A percentile compares a stretch with the other conserved stretches of the same genome.
phyloP scores from a whole-genome alignment of 352 stramenopile species.

The Phytophthora sp. region DNA sequence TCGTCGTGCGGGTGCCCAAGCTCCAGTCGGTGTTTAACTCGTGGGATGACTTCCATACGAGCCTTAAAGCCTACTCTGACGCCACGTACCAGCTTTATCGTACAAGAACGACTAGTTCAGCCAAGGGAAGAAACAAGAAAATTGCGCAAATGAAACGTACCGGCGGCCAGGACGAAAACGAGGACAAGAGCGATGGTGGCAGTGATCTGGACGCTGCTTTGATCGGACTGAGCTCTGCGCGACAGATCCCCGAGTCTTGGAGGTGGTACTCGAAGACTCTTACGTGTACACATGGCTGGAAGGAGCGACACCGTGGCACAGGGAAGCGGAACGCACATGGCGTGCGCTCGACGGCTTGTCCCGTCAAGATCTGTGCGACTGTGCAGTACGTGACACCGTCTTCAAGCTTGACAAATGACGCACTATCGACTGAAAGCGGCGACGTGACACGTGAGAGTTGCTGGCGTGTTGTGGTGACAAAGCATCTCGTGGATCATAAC shows the following conservation, averaged over 20 bases:
- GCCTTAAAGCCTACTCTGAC: constrained; percentile 66
- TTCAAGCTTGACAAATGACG: not conserved
- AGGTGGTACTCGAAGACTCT: constrained; percentile 86
- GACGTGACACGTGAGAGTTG: constrained; percentile 10
- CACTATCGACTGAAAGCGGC: not conserved
- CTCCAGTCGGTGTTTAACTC: constrained; percentile 60
- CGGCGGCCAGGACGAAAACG: constrained; percentile 37
- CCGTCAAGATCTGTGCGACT: constrained; percentile 82
- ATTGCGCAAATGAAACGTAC: constrained; percentile 55
- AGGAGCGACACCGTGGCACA: constrained; percentile 67
- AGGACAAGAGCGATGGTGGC: constrained; percentile 40
- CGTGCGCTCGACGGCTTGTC: constrained; percentile 70
- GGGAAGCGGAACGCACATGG: constrained; percentile 71
- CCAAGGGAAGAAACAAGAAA: constrained; percentile 72
- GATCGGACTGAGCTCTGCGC: constrained; percentile 21
- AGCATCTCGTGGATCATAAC: constrained; percentile 80
- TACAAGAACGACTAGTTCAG: constrained; percentile 77
- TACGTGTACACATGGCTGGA: constrained; percentile 85
- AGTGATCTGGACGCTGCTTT: constrained; percentile 22
- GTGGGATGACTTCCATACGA: constrained; percentile 75
- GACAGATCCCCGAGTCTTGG: constrained; percentile 68
- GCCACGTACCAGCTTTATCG: constrained; percentile 77
- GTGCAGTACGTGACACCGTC: constrained; percentile 56
- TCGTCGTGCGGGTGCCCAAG: constrained; percentile 69
- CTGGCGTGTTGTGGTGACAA: constrained; percentile 80